Conservation (phyloP, 768 basidiomycete species). For the Termitomyces sp. region DNA sequence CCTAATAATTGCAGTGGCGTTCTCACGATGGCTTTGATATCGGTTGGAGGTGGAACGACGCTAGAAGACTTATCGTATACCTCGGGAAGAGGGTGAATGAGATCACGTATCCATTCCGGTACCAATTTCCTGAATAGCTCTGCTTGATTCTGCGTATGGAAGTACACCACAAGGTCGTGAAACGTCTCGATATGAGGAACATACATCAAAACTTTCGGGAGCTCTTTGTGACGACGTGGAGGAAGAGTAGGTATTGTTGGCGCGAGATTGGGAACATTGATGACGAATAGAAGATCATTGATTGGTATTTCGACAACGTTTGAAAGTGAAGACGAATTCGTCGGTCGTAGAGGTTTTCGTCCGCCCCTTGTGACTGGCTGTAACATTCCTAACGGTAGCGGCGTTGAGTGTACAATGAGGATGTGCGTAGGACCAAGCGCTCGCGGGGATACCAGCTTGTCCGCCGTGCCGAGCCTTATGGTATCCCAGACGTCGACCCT, state of each 20-base stretch:
- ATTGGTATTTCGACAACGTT: constrained; percentile 27
- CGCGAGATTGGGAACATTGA: constrained; percentile 29
- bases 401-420: constrained; percentile 18
- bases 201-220: constrained; percentile 24
- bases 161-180: constrained; percentile 27
- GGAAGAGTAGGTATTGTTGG: constrained; percentile 19
- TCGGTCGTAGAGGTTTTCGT: background rate
- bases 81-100: constrained; percentile 27
- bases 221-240: constrained; percentile 25
- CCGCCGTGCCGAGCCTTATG: constrained; percentile 19
- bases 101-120: constrained; percentile 31
- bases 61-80: background rate
- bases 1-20: constrained; percentile 2
- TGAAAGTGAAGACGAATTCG: constrained; percentile 4
- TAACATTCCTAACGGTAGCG: constrained; percentile 1
- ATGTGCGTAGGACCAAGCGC: constrained; percentile 31
- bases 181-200: constrained; percentile 30
- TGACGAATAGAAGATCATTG: constrained; percentile 31
- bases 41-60: background rate
- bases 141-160: constrained; percentile 33
- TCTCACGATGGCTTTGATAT: background rate
- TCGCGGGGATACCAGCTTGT: constrained; percentile 28
- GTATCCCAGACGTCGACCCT: constrained; percentile 19
- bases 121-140: constrained; percentile 28
- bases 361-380: constrained; percentile 1